Percentiles rank a stretch among this genome's conserved stretches.
phyloP scores from a whole-genome alignment of 2,329 filamentous ascomycete genomes.

The Coleophoma eucalyptorum region DNA sequence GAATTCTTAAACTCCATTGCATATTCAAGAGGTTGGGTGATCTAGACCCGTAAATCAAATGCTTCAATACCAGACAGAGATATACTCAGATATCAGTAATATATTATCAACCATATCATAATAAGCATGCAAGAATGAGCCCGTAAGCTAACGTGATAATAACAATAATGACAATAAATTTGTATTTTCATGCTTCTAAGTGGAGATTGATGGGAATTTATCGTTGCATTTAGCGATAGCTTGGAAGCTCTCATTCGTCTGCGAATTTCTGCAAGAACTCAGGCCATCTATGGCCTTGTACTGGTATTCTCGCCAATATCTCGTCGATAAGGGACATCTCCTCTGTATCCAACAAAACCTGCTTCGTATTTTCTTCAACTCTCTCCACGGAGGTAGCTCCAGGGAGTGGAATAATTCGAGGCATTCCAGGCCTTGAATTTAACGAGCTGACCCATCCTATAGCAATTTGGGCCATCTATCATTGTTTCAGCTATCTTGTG shows the following conservation, averaged over 20 bases:
- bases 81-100: too few species aligned
- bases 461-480: constrained; percentile 4
- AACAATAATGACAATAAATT: too few species aligned
- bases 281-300: not conserved
- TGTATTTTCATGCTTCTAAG: too few species aligned
- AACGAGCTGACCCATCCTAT: constrained; percentile 3
- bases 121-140: too few species aligned
- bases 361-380: not conserved
- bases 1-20: too few species aligned
- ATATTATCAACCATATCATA: too few species aligned
- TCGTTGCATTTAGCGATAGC: too few species aligned
- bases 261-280: not conserved
- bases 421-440: constrained; percentile 2
- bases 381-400: not conserved
- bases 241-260: not conserved
- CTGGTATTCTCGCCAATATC: not conserved
- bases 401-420: constrained; percentile 4
- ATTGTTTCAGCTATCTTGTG: not conserved
- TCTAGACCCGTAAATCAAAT: too few species aligned
- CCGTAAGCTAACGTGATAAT: too few species aligned
- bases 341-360: not conserved
- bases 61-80: too few species aligned
- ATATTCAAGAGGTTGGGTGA: too few species aligned
- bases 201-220: too few species aligned
- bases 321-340: not conserved